These are phyloP conservation scores for Porphyrellus sp. DNA, from an alignment of 1,284 basidiomycete species.

Conservation along the genomic window DNA sequence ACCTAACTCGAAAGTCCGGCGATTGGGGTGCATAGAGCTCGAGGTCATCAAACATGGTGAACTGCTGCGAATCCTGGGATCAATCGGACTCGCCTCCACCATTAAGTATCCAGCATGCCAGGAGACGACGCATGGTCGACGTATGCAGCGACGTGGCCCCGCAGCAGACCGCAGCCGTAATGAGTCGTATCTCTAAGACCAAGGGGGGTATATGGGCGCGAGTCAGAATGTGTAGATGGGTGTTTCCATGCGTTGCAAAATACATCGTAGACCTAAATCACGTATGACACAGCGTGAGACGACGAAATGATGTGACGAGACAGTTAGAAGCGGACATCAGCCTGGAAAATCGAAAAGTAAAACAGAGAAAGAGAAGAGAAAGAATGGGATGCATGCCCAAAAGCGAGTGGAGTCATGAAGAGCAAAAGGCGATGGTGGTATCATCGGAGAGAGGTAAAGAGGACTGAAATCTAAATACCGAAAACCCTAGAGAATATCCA, in stretches of 20 bases:
- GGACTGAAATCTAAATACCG: conserved; percentile 59
- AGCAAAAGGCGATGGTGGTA: conserved; percentile 59
- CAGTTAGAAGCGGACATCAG: conserved; percentile 34
- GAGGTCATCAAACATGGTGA: conserved; percentile 18
- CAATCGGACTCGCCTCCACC: background rate
- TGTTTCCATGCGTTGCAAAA: conserved; percentile 39
- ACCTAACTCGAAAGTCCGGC: conserved; percentile 52
- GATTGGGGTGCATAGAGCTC: conserved; percentile 40
- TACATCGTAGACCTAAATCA: conserved; percentile 40
- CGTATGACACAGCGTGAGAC: conserved; percentile 41
- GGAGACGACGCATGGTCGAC: conserved; percentile 1
- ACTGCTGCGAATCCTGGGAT: background rate
- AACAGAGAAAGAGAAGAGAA: conserved; percentile 9
- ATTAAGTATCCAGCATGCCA: conserved; percentile 10
- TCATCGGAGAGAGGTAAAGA: conserved; percentile 62
- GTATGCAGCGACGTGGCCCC: conserved; percentile 22
- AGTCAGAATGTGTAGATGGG: conserved; percentile 20
- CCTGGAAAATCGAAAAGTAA: conserved; percentile 21
- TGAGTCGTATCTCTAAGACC: conserved; percentile 10
- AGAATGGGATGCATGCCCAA: conserved; percentile 28
- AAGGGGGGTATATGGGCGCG: background rate
- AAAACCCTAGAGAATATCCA: conserved; percentile 54
- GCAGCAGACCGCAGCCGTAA: conserved; percentile 7
- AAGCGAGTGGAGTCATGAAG: conserved; percentile 32
- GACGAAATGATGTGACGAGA: conserved; percentile 34